These are phyloP conservation scores for Elsinoe ampelina DNA, from an alignment of 2,329 filamentous ascomycete genomes.

Conservation along the genomic window DNA sequence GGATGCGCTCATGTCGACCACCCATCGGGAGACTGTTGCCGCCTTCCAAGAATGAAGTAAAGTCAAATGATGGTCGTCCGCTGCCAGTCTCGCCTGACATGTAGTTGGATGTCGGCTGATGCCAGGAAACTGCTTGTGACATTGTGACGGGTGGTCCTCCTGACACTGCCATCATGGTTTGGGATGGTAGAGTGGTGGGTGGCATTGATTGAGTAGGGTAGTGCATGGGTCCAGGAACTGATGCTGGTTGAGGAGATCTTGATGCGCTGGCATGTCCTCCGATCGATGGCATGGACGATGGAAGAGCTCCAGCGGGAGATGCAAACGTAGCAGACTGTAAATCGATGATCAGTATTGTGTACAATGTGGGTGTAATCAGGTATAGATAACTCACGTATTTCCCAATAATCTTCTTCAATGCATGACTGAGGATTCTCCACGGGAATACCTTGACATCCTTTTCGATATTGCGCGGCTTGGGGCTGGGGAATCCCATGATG, in stretches of 20 bases:
- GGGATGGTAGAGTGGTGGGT: conserved; percentile 24
- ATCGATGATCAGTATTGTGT: conserved; percentile 7
- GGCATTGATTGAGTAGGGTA: conserved; percentile 26
- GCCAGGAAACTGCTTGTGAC: conserved; percentile 24
- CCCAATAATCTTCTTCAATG: conserved; percentile 94
- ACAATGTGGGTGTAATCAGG: conserved; percentile 17
- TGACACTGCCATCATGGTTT: conserved; percentile 27
- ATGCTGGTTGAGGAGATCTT: conserved; percentile 24
- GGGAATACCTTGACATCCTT: conserved; percentile 99
- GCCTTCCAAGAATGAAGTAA: conserved; percentile 15
- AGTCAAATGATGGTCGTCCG: conserved; percentile 23
- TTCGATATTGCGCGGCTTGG: conserved; percentile 95
- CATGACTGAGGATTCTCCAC: conserved; percentile 80
- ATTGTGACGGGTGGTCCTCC: conserved; percentile 26
- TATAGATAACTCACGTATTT: conserved; percentile 64
- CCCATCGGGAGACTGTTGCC: not conserved
- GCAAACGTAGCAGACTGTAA: conserved; percentile 57
- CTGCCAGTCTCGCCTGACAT: conserved; percentile 23
- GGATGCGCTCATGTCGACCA: conserved; percentile 17
- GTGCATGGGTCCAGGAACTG: conserved; percentile 24
- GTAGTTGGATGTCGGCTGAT: conserved; percentile 26
- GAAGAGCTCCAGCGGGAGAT: conserved; percentile 48
- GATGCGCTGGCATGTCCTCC: conserved; percentile 20
- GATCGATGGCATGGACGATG: conserved; percentile 22
- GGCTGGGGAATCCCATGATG: conserved; percentile 94